phyloP scores from a whole-genome alignment of 192 early-diverging fungal genomes.

The Linnemannia zychae region DNA sequence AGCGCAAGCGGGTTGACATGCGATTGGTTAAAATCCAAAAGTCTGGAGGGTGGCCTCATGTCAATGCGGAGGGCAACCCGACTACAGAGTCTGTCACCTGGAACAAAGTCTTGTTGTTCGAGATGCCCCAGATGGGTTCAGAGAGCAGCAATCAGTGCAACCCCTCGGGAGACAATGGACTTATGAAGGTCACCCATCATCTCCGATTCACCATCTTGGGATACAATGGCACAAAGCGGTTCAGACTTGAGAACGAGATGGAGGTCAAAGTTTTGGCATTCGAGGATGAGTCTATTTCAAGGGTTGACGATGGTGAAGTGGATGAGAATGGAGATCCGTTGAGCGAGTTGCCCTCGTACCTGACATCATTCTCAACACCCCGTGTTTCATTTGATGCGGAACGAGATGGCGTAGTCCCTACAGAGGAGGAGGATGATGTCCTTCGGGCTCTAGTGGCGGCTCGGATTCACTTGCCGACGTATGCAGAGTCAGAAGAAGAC shows the following conservation, averaged over 20 bases:
- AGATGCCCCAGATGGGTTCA: slow-evolving; percentile 39
- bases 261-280: slow-evolving; percentile 35
- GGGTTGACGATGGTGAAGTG: neutral
- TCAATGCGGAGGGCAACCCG: neutral
- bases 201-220: slow-evolving; percentile 41
- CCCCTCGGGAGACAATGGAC: slow-evolving; percentile 33
- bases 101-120: slow-evolving; percentile 53
- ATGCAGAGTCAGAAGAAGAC: slow-evolving; percentile 49
- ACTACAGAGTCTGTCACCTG: slow-evolving; percentile 19
- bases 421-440: slow-evolving; percentile 24
- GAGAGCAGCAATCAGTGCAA: slow-evolving; percentile 38
- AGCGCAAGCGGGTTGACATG: slow-evolving; percentile 35
- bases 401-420: slow-evolving; percentile 1
- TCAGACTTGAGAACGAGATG: slow-evolving; percentile 31
- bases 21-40: slow-evolving; percentile 51
- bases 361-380: slow-evolving; percentile 43
- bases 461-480: slow-evolving; percentile 42
- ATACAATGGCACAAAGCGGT: slow-evolving; percentile 21
- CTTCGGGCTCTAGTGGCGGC: slow-evolving; percentile 19
- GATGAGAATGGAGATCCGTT: neutral
- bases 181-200: slow-evolving; percentile 40
- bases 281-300: slow-evolving; percentile 19
- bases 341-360: slow-evolving; percentile 38
- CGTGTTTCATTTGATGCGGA: slow-evolving; percentile 34
- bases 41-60: slow-evolving; percentile 41